Conservation (phyloP, 2,329 filamentous ascomycete species). For the Beauveria varroae region DNA sequence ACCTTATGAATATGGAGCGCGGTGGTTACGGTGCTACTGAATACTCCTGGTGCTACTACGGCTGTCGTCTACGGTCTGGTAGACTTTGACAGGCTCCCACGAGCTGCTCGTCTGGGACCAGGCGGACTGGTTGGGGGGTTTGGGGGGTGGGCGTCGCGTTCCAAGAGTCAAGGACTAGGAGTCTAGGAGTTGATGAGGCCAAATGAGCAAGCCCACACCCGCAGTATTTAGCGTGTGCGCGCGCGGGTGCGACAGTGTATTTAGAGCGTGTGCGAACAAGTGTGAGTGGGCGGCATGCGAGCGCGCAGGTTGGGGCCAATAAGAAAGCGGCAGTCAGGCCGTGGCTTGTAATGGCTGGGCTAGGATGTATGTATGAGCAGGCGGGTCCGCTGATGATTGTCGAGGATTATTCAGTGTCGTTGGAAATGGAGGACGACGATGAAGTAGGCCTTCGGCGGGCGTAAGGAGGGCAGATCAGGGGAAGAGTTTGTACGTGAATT, state of each 20-base stretch:
- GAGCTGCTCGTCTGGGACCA: neutral
- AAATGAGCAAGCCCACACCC: constrained; percentile 5
- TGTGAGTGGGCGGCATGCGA: constrained; percentile 1
- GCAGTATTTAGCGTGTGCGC: constrained; percentile 2
- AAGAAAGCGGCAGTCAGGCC: neutral
- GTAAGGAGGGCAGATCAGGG: neutral
- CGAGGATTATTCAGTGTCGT: neutral
- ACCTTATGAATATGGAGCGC: neutral
- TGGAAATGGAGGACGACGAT: neutral
- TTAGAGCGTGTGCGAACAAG: constrained; percentile 1
- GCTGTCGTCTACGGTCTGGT: neutral
- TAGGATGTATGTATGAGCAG: neutral
- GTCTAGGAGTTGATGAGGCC: neutral
- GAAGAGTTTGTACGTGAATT: neutral
- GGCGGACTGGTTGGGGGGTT: neutral
- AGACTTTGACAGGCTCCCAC: neutral
- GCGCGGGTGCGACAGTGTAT: constrained; percentile 10
- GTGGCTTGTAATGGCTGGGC: neutral
- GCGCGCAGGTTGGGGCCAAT: neutral
- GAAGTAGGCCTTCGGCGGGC: neutral
- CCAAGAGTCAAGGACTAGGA: neutral
- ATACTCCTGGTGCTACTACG: neutral
- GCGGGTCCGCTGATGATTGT: neutral
- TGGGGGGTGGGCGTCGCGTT: neutral
- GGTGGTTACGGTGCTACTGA: neutral